Base-by-base conservation (phyloP, 2,329 filamentous ascomycete species). In the Cladophialophora yegresii region DNA sequence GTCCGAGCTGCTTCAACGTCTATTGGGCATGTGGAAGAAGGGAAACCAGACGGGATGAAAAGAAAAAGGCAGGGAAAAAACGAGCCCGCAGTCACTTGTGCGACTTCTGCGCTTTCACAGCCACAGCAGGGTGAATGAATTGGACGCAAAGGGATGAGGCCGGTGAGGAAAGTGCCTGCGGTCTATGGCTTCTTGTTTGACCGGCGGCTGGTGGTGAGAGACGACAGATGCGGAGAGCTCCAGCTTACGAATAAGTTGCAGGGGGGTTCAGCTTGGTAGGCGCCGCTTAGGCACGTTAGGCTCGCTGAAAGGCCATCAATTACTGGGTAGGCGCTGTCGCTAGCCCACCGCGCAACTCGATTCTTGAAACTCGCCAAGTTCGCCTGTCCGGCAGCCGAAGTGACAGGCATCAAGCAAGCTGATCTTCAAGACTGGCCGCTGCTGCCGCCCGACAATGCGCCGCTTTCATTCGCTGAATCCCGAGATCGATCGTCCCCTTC, bases 1-100 rank as follows among this genome's bases (percentile, higher is more conserved):
- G 54, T 61, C 54, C 51, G 47, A 61, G 49, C 45, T 57, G 45
- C 30, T 22, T 45, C 58, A 62, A 30, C n/a, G 58, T 49, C 49
- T 36, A 13, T 40, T 28, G 54, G 51, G 26, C 59, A 67, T 67
- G 65, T 20, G 58, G 63, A 62, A 47, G 30, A 43, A 22, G 57
- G 54, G 36, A 62, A 57, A 58, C 10, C n/a, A 33, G 33, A 50
- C 10, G n/a, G 54, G 50, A 64, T 20, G 33, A 49, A 40, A 53
- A 55, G 36, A 47, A 30, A 23, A 49, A 30, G 43, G 23, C 53
- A 32, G 45, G 36, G 23, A 32, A 30, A 7, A 22, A n/a, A 53
- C 10, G 26, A 58, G 22, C 13, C 13, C 28, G 12, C n/a, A 36
- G 36, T 50, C 30, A 45, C 51, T 40, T 62, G 51, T 62, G n/a